Conservation (phyloP, 306 rosid species). For the Hippophae gyantsensis region DNA sequence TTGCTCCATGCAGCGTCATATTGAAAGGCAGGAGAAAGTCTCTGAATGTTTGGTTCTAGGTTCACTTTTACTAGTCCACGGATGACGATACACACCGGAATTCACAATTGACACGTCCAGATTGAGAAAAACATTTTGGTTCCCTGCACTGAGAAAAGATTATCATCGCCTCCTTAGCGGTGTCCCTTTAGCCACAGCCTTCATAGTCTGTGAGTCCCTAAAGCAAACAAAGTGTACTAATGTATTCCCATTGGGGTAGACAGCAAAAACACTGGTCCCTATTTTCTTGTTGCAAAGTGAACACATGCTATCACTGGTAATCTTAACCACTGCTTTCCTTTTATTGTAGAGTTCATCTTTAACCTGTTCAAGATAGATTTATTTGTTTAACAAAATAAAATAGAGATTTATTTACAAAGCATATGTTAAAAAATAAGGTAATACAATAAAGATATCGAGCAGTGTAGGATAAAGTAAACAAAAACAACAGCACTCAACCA, state of each 20-base stretch:
- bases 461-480: not conserved
- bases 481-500: not conserved
- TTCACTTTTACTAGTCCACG: too few species aligned
- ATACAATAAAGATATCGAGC: not conserved
- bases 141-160: not conserved
- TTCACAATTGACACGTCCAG: not conserved
- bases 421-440: not conserved
- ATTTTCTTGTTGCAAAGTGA: constrained; percentile 93
- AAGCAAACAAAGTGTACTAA: constrained; percentile 92
- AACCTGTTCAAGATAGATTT: constrained; percentile 41
- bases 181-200: constrained; percentile 63
- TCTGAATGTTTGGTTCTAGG: too few species aligned
- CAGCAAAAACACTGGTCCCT: constrained; percentile 90
- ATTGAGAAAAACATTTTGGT: not conserved
- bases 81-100: not conserved
- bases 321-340: constrained; percentile 65
- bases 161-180: constrained; percentile 47
- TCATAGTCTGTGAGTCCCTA: constrained; percentile 89
- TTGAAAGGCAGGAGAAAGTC: too few species aligned
- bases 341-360: constrained; percentile 73
- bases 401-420: not conserved
- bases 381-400: not conserved
- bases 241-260: constrained; percentile 86
- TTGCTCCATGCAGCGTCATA: too few species aligned
- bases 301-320: constrained; percentile 82